A percentile compares a stretch with the other conserved stretches of the same genome.
These are phyloP conservation scores for Jamesozyma hellenica DNA, from an alignment of 805 yeast genomes.

Conservation along the genomic window DNA sequence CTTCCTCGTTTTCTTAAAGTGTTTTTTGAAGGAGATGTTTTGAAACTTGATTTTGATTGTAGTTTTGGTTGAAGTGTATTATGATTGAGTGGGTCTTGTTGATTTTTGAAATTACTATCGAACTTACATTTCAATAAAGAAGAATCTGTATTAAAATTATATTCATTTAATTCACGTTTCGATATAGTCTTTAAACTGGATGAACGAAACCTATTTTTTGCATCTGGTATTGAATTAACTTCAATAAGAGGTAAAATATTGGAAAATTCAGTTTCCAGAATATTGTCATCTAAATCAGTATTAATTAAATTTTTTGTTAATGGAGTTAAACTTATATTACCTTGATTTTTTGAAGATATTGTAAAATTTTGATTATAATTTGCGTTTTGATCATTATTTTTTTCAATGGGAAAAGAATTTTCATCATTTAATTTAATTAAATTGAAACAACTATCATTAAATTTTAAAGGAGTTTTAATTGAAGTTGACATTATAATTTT, in stretches of 20 bases:
- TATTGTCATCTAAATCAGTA: constrained; percentile 15
- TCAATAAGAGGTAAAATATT: constrained; percentile 13
- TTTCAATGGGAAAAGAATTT: neutral
- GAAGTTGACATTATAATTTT: constrained; percentile 38
- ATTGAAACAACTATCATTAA: constrained; percentile 14
- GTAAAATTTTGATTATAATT: neutral
- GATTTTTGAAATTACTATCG: no score
- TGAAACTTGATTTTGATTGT: neutral
- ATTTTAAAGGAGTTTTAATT: constrained; percentile 25
- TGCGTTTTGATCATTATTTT: no score
- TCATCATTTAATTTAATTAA: constrained; percentile 6
- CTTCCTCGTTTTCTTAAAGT: neutral
- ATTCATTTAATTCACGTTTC: no score
- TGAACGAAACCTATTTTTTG: neutral
- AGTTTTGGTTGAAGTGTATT: neutral
- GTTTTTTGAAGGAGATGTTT: neutral
- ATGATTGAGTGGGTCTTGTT: no score
- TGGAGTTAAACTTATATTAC: no score
- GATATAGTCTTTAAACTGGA: neutral
- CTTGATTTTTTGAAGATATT: no score
- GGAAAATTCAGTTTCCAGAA: constrained; percentile 17
- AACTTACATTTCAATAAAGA: no score
- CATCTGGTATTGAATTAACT: neutral
- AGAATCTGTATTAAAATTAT: no score
- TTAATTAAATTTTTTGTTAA: constrained; percentile 2